A percentile compares a stretch with the other conserved stretches of the same genome.
Conservation (phyloP, 2,329 filamentous ascomycete genomes). For the Colletotrichum somersetense region DNA sequence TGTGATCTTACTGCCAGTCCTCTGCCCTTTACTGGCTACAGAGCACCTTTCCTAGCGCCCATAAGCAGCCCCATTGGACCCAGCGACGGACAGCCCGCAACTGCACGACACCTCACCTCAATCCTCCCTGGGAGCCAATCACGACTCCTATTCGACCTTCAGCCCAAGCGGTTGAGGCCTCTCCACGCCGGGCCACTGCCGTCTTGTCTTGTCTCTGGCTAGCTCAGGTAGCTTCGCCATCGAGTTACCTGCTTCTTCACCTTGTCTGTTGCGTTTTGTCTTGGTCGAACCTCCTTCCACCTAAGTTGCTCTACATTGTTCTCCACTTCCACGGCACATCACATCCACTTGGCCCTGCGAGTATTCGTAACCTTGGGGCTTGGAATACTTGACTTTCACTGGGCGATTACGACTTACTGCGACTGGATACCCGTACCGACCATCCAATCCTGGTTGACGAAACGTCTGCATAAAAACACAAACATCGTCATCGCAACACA, state of each 20-base stretch:
- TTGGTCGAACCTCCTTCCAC: conserved; percentile 2
- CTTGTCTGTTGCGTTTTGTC: conserved; percentile 15
- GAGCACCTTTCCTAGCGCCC: conserved; percentile 32
- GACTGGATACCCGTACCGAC: conserved; percentile 30
- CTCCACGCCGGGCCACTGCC: conserved; percentile 9
- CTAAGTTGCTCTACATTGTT: conserved; percentile 10
- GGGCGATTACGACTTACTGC: conserved; percentile 28
- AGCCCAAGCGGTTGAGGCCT: conserved; percentile 24
- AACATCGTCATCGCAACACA: conserved; percentile 23
- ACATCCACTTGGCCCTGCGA: conserved; percentile 24
- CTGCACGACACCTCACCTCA: conserved; percentile 41
- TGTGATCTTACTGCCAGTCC: not conserved
- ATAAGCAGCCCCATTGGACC: conserved; percentile 32
- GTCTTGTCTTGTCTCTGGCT: conserved; percentile 15
- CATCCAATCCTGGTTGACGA: conserved; percentile 28
- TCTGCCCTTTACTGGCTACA: conserved; percentile 28
- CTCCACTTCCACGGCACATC: conserved; percentile 18
- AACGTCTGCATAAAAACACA: conserved; percentile 12
- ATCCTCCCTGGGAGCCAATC: conserved; percentile 28
- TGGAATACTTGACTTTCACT: conserved; percentile 16
- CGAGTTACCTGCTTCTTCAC: conserved; percentile 2
- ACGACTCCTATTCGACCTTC: conserved; percentile 17
- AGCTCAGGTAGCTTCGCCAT: conserved; percentile 16
- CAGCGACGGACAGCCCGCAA: conserved; percentile 36
- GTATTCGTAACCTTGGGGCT: conserved; percentile 23